Conservation (phyloP, 495 filamentous ascomycete genomes). For the Penicillium desertorum region DNA sequence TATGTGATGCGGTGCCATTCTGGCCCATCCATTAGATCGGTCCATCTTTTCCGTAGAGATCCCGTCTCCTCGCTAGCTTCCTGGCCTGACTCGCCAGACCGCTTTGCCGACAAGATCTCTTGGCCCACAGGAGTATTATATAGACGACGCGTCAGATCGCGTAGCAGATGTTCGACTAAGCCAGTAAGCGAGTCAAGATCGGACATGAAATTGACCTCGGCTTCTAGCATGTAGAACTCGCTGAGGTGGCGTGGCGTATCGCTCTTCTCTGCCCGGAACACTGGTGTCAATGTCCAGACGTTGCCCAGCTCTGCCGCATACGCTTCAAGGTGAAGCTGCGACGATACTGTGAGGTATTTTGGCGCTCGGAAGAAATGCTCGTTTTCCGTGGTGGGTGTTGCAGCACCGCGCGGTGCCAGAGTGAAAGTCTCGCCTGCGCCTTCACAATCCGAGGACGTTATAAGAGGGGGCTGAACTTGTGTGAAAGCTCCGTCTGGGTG, state of each 20-base stretch:
- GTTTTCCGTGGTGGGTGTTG: slow-evolving; percentile 33
- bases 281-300: slow-evolving; percentile 92
- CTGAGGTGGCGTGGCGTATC: slow-evolving; percentile 92
- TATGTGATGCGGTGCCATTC: slow-evolving; percentile 87
- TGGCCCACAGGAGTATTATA: slow-evolving; percentile 56
- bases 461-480: slow-evolving; percentile 87
- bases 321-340: slow-evolving; percentile 92
- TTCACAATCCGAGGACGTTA: slow-evolving; percentile 97
- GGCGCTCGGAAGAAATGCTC: slow-evolving; percentile 74
- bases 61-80: slow-evolving; percentile 32
- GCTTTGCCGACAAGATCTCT: slow-evolving; percentile 58
- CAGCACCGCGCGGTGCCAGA: slow-evolving; percentile 48
- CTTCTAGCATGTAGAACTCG: slow-evolving; percentile 99
- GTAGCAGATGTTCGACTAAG: slow-evolving; percentile 74
- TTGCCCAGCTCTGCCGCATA: slow-evolving; percentile 82
- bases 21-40: slow-evolving; percentile 54
- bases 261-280: slow-evolving; percentile 91
- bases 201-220: slow-evolving; percentile 76
- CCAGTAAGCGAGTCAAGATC: slow-evolving; percentile 69
- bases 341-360: slow-evolving; percentile 96
- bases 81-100: slow-evolving; percentile 37
- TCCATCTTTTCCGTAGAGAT: slow-evolving; percentile 66
- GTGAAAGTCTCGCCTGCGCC: slow-evolving; percentile 96
- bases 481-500: slow-evolving; percentile 61
- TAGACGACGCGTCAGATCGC: slow-evolving; percentile 55